Percentiles rank a stretch among this genome's conserved stretches.
Evolutionary conservation across 139 green algal genomes (phyloP).

Genomic region (Picochlorum costavermella): DNA sequence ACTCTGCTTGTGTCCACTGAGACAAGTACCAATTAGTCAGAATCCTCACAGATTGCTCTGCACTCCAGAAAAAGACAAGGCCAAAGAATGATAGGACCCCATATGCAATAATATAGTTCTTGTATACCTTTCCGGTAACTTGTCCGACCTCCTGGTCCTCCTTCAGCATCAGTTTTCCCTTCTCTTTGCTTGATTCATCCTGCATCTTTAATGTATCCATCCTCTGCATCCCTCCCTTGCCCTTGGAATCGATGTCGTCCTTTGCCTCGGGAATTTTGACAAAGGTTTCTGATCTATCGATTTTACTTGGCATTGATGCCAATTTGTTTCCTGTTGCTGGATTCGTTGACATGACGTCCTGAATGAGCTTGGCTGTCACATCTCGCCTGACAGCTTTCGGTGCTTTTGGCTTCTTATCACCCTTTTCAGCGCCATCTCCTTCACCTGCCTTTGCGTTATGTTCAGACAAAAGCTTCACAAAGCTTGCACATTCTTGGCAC

Average conservation of each 20-base stretch:
- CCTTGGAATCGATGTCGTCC: not conserved
- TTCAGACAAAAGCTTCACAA: slow-evolving; percentile 30
- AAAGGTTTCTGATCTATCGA: slow-evolving; percentile 15
- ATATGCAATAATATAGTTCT: slow-evolving; percentile 31
- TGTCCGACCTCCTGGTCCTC: slow-evolving; percentile 33
- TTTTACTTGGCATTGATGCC: slow-evolving; percentile 3
- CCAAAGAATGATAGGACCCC: slow-evolving; percentile 20
- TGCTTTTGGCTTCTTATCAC: not conserved
- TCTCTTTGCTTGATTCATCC: not conserved
- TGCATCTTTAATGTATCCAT: not conserved
- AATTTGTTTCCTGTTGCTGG: not conserved
- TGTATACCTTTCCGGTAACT: slow-evolving; percentile 19
- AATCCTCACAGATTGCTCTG: slow-evolving; percentile 33
- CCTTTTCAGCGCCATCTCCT: slow-evolving; percentile 16
- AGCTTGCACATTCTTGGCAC: slow-evolving; percentile 33
- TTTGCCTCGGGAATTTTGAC: not conserved
- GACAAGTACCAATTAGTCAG: slow-evolving; percentile 46
- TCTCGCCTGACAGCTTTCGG: not conserved
- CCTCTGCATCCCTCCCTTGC: not conserved
- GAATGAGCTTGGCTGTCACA: slow-evolving; percentile 7
- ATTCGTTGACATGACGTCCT: not conserved
- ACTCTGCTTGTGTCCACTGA: slow-evolving; percentile 30
- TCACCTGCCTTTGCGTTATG: slow-evolving; percentile 32
- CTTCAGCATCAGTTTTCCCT: slow-evolving; percentile 22
- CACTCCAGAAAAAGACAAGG: slow-evolving; percentile 32